Evolutionary conservation across 495 filamentous ascomycete genomes (phyloP).

Genomic region (Chaetomium tenue): DNA sequence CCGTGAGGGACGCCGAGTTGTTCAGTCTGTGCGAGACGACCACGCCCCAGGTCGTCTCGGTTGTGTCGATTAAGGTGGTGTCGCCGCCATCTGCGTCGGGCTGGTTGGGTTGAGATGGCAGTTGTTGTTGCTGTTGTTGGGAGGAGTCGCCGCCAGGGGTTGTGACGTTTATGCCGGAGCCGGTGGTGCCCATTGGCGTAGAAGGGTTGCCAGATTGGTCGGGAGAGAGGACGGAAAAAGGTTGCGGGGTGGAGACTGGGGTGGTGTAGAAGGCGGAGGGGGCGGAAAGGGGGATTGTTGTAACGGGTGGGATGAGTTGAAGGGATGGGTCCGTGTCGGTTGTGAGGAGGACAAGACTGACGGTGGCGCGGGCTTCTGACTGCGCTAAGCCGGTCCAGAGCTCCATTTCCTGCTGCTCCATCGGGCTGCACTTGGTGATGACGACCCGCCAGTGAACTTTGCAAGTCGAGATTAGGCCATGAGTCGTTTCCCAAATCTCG

Average conservation of each 20-base stretch:
- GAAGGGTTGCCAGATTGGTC: constrained; percentile 53
- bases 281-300: constrained; percentile 43
- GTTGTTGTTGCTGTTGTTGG: constrained; percentile 22
- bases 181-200: constrained; percentile 51
- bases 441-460: constrained; percentile 79
- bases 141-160: constrained; percentile 52
- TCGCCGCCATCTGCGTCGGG: constrained; percentile 61
- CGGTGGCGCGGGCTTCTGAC: constrained; percentile 41
- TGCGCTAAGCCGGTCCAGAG: constrained; percentile 51
- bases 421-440: constrained; percentile 67
- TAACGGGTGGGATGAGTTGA: constrained; percentile 56
- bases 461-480: constrained; percentile 66
- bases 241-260: constrained; percentile 58
- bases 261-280: constrained; percentile 49
- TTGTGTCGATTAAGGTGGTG: constrained; percentile 69
- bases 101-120: constrained; percentile 15
- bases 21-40: constrained; percentile 70
- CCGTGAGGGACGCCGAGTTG: constrained; percentile 60
- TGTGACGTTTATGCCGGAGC: constrained; percentile 52
- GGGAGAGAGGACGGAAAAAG: constrained; percentile 51
- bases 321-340: constrained; percentile 66
- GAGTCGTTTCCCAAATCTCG: constrained; percentile 85
- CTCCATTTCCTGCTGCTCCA: constrained; percentile 74
- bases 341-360: constrained; percentile 60
- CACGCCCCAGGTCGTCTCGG: constrained; percentile 79